phyloP scores from a whole-genome alignment of 2,329 filamentous ascomycete species.

The Cercospora beticola region DNA sequence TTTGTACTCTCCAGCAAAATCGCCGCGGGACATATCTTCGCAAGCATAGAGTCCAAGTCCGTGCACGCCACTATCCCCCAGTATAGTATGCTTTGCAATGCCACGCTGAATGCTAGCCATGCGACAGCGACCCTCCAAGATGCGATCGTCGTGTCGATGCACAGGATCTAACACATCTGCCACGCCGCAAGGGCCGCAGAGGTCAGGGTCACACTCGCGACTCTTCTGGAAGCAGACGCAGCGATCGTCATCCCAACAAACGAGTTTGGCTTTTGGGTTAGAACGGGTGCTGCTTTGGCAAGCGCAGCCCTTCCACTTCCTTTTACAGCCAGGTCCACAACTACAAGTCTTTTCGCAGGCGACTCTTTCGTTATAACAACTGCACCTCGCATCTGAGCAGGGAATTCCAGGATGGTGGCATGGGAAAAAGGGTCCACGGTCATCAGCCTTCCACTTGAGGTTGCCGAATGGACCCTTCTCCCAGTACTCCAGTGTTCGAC shows the following conservation, averaged over 20 bases:
- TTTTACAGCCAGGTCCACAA: conserved; percentile 61
- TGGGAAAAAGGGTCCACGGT: conserved; percentile 60
- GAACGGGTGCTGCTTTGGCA: conserved; percentile 35
- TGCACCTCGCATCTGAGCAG: conserved; percentile 62
- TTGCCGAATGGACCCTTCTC: conserved; percentile 14
- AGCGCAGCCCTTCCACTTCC: conserved; percentile 47
- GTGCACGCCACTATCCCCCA: conserved; percentile 70
- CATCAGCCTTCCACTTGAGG: conserved; percentile 25
- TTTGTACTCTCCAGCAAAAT: conserved; percentile 79
- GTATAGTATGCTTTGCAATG: conserved; percentile 62
- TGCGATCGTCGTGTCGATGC: conserved; percentile 60
- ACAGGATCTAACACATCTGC: conserved; percentile 65
- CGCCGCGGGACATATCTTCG: conserved; percentile 63
- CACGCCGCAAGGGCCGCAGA: conserved; percentile 71
- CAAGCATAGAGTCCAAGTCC: conserved; percentile 76
- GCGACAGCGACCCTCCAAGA: conserved; percentile 63
- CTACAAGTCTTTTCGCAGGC: conserved; percentile 73
- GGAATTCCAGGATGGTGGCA: conserved; percentile 66
- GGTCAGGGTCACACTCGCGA: conserved; percentile 75
- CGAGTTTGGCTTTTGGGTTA: conserved; percentile 44
- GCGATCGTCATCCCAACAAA: conserved; percentile 39
- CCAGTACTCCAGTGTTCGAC: conserved; percentile 24
- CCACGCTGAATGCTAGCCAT: conserved; percentile 72
- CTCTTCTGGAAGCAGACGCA: conserved; percentile 73
- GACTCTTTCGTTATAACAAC: conserved; percentile 61